Evolutionary conservation across 768 basidiomycete genomes (phyloP), one percentile per base, ranked within the genome.

Genomic region (Trametes meyenii): DNA sequence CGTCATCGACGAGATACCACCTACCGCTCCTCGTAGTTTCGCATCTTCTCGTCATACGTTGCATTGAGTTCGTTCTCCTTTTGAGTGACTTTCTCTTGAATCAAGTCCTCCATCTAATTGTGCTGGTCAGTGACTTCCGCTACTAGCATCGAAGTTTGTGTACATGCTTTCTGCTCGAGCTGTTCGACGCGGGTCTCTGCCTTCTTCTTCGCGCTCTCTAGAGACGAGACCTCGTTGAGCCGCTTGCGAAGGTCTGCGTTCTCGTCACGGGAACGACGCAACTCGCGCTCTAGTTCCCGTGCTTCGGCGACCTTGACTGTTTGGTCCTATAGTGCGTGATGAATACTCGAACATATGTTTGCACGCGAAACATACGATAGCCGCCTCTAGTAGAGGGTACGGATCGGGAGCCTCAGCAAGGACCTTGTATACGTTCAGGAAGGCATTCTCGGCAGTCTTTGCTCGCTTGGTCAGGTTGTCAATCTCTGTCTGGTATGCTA

Each of bases 51-150:
- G 69, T 99, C 97, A 66, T 97, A 98, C 5, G 92, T 95, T 16
- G 96, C 97, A 66, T 96, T 92, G 19, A 98, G 80, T 76, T 98
- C 97, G 58, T 96, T 96, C 78, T 98, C 94, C 76, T 98, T 98
- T 73, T 92, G 90, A 3, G 80, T 78, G 36, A 98, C 90, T 70
- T 89, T 89, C 66, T 98, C 96, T 62, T 86, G 83, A 58, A 98
- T 92, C 78, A 95, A 79, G 46, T 89, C 88, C 23, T 98, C 96
- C 97, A 98, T 98, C 94, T 96, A 59, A 5, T 43, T n/a, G 35
- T 13, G 17, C 33, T 12, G 24, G 51, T 61, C 38, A 57, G 40
- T 43, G 38, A 17, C 36, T n/a, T 26, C 53, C n/a, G 5, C 16
- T n/a, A 42, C 48, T 44, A 55, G 38, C 40, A 43, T 19, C 26